These are phyloP conservation scores for Termitomyces sp. DNA, from an alignment of 768 basidiomycete genomes.

Conservation along the genomic window DNA sequence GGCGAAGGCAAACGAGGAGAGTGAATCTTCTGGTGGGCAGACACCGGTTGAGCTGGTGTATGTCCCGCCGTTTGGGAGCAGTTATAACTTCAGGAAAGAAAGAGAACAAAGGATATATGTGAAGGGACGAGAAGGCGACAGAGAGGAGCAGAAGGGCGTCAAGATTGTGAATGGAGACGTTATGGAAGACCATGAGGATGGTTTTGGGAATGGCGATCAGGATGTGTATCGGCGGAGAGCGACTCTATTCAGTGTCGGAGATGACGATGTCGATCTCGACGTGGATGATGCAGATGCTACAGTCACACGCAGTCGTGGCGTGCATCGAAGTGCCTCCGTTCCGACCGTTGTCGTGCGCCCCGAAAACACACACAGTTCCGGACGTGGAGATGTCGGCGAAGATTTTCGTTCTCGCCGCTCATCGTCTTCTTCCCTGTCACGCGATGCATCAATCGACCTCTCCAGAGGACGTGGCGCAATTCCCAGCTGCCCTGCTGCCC, in stretches of 20 bases:
- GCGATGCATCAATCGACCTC: not conserved
- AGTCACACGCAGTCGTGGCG: constrained; percentile 7
- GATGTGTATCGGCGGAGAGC: constrained; percentile 11
- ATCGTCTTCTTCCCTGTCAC: constrained; percentile 7
- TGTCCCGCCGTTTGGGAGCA: constrained; percentile 45
- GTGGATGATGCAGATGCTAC: constrained; percentile 10
- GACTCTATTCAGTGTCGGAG: constrained; percentile 15
- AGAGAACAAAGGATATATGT: constrained; percentile 10
- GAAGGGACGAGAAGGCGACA: constrained; percentile 15
- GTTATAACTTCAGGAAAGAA: constrained; percentile 25
- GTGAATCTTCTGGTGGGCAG: constrained; percentile 26
- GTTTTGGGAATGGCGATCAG: constrained; percentile 15
- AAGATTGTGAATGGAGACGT: constrained; percentile 10
- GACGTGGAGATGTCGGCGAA: constrained; percentile 50
- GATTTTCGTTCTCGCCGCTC: constrained; percentile 30
- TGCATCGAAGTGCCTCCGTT: constrained; percentile 11
- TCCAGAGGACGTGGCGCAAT: constrained; percentile 12
- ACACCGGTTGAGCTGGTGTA: constrained; percentile 69
- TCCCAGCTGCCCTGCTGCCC: not conserved
- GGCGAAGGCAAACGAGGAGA: constrained; percentile 15
- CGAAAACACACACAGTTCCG: constrained; percentile 55
- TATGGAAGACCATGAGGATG: constrained; percentile 20
- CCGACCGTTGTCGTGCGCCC: constrained; percentile 16
- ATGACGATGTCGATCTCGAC: constrained; percentile 10
- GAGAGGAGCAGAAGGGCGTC: constrained; percentile 1